Base-by-base conservation (phyloP, 2,329 filamentous ascomycete species). In the Fusarium humuli region DNA sequence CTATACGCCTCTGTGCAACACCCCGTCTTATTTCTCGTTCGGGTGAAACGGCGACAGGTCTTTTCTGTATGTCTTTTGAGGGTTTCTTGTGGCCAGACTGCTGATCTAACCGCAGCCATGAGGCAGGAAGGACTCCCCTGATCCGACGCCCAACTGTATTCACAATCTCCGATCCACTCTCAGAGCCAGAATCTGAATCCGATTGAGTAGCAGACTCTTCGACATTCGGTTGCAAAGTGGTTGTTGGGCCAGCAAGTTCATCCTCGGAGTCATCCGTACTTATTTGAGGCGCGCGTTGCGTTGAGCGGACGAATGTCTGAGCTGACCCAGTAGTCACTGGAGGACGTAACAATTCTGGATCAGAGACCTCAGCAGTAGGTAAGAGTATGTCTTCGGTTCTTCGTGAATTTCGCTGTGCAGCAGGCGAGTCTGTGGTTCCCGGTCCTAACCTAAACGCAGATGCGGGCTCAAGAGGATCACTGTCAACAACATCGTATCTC, bases 41-140 rank as follows among this genome's bases (percentile, higher is more conserved):
- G 1, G 81, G 79, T 5, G 81, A 81, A 22, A 70, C 76, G 12
- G 72, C 77, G 75, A 56, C 73, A 65, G 69, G 73, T 44, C 75
- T 78, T 47, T 71, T 76, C 22, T 70, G 66, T 10, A 66, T 50
- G 48, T 76, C 76, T 58, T 77, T 78, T 53, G 75, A 66, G 37
- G 71, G 73, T 57, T 77, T 81, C 61, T 75, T 72, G 18, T 74
- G 74, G 70, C 73, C 78, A 30, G 78, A 68, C 58, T 84, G 80
- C 61, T 87, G 84, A 72, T 90, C 87, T 25, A 91, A 77, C 44
- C 89, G 85, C 58, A 91, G 82, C 86, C 89, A 91, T 8, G 89
- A 91, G n/a, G 89, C 89, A 41, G 89, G 89, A 46, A 91, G 82
- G 10, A 91, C 88, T 23, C 89, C 88, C 56, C 83, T 83, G 49